Evolutionary conservation across 1,284 basidiomycete genomes (phyloP), one percentile per base, ranked within the genome.

Genomic region (Sporisorium graminicola): DNA sequence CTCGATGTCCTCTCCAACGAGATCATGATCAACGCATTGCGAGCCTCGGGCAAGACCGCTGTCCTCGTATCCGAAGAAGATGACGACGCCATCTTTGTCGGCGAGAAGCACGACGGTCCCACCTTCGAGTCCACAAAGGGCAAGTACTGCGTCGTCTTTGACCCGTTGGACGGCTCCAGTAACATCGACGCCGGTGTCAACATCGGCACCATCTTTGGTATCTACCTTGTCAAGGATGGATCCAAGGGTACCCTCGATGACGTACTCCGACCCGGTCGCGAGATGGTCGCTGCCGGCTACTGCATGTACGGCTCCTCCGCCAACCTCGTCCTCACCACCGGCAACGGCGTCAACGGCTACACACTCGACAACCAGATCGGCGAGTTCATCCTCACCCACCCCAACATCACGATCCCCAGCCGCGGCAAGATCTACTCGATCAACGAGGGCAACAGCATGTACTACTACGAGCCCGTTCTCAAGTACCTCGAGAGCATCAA

Each of bases 181-280:
- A 99, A 99, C 88, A 99, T 99, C 87, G 97, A 99, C 86, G 97
- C 97, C 77, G 97, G 96, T 91, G 97, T 99, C 76, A 99, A 99
- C 88, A 97, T 99, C 85, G 97, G 97, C 49, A 99, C 97, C 67
- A 99, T 99, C 88, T 99, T 99, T 86, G 97, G 97, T 67, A 92
- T 99, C 82, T 99, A 99, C 89, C 91, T 91, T 83, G 88, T 97
- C 55, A 65, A 72, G 56, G 81, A 95, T 29, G 94, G 90, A 62
- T 94, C 93, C 42, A 88, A 89, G 74, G 95, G 94, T 27, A 89
- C 90, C 22, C 85, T 98, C 69, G 88, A 90, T 72, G 95, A 99
- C 86, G 97, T 98, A 24, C 89, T 99, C 65, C 90, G 94, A 79
- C 95, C 97, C 18, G 97, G 97, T 44, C 92, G 89, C 85, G 93